Evolutionary conservation across 2,329 filamentous ascomycete species (phyloP).

Genomic region (Mariannaea elegans): DNA sequence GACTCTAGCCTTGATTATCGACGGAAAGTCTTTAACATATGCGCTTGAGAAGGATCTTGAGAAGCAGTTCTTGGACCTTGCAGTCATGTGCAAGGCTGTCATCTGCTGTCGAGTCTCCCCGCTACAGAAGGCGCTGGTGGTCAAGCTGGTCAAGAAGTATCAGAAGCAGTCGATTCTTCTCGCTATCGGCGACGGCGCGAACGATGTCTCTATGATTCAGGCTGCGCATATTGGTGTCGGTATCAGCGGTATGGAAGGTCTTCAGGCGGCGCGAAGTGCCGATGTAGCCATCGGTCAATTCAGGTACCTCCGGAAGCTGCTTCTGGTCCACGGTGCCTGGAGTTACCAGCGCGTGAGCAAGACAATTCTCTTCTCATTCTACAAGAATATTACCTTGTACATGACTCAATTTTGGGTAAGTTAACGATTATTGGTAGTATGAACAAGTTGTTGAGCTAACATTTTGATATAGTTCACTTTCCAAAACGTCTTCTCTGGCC

Average conservation of each 20-base stretch:
- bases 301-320: conserved; percentile 89
- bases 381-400: conserved; percentile 98
- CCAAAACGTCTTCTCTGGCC: conserved; percentile 96
- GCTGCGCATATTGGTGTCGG: conserved; percentile 97
- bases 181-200: conserved; percentile 96
- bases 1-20: conserved; percentile 89
- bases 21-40: conserved; percentile 93
- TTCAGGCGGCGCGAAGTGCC: conserved; percentile 94
- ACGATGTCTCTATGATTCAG: conserved; percentile 99
- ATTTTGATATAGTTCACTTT: conserved; percentile 79
- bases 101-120: conserved; percentile 98
- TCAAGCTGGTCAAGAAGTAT: conserved; percentile 94
- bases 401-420: conserved; percentile 99
- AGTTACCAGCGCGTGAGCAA: conserved; percentile 97
- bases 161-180: conserved; percentile 91
- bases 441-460: conserved; percentile 32
- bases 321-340: conserved; percentile 96
- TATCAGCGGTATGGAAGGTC: conserved; percentile 95
- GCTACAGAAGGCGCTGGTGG: conserved; percentile 94
- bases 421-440: conserved; percentile 23
- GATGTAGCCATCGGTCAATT: conserved; percentile 98
- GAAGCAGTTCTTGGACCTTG: conserved; percentile 90
- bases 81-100: conserved; percentile 97
- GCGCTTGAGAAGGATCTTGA: conserved; percentile 94
- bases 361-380: conserved; percentile 97